These are phyloP conservation scores for Ehretia macrophylla DNA, from an alignment of 257 asterid genomes.

Conservation along the genomic window DNA sequence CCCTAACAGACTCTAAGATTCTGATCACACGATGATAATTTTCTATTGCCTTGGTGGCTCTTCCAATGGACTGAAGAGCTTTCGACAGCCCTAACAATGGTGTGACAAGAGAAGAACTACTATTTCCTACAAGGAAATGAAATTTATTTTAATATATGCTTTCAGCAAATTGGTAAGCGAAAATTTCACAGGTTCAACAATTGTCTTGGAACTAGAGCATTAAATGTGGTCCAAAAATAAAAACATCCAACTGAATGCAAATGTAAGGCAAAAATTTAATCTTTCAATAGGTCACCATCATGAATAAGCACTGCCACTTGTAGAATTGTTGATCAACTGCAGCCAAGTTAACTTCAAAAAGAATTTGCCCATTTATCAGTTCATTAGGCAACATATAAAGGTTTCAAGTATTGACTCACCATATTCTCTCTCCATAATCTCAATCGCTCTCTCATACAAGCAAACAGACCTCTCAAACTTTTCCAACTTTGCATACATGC, in stretches of 20 bases:
- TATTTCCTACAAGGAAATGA: constrained; percentile 38
- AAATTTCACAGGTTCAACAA: background rate
- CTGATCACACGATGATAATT: constrained; percentile 49
- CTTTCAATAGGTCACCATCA: too few species aligned
- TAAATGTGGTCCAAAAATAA: background rate
- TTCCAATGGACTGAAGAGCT: constrained; percentile 51
- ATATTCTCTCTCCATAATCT: constrained; percentile 51
- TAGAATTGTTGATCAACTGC: background rate
- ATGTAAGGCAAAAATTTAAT: too few species aligned
- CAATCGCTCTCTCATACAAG: constrained; percentile 58
- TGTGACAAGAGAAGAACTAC: constrained; percentile 49
- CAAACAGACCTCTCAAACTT: constrained; percentile 49
- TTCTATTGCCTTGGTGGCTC: constrained; percentile 53
- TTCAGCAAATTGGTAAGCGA: too few species aligned
- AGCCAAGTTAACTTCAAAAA: background rate
- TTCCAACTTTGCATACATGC: constrained; percentile 63
- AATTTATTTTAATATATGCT: background rate
- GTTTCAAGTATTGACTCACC: constrained; percentile 36
- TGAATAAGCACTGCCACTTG: background rate
- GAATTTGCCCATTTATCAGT: background rate
- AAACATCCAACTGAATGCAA: too few species aligned
- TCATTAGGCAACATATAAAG: background rate
- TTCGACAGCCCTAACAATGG: constrained; percentile 80
- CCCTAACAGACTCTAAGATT: constrained; percentile 51
- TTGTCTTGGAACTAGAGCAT: background rate